Conservation (phyloP, 2,329 filamentous ascomycete species). For the Talaromyces sp. region DNA sequence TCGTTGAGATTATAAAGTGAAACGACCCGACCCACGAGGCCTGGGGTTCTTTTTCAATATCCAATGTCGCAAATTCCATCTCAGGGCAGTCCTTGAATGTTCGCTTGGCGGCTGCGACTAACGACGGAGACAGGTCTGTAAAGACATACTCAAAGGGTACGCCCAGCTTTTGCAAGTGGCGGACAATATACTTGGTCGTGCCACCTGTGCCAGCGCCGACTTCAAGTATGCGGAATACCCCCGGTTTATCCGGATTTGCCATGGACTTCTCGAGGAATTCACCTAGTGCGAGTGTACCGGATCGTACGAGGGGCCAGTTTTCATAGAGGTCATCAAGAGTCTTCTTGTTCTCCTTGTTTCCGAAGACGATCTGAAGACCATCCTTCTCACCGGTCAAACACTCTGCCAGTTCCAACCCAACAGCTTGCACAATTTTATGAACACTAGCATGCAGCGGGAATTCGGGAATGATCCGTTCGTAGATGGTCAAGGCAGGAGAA, state of each 20-base stretch:
- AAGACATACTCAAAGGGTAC: slow-evolving; percentile 29
- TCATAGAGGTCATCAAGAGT: slow-evolving; percentile 5
- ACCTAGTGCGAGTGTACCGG: neutral
- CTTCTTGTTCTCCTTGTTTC: neutral
- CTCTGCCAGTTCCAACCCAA: slow-evolving; percentile 17
- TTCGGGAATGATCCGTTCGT: slow-evolving; percentile 22
- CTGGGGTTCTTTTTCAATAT: slow-evolving; percentile 26
- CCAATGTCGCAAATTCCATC: slow-evolving; percentile 22
- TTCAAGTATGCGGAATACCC: slow-evolving; percentile 2
- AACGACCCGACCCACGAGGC: slow-evolving; percentile 19
- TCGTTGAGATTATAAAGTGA: slow-evolving; percentile 32
- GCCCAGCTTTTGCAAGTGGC: slow-evolving; percentile 13
- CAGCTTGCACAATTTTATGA: slow-evolving; percentile 20
- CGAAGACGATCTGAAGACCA: slow-evolving; percentile 34
- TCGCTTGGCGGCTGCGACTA: slow-evolving; percentile 23
- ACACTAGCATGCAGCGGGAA: slow-evolving; percentile 24
- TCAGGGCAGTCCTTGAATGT: slow-evolving; percentile 20
- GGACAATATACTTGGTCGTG: slow-evolving; percentile 24
- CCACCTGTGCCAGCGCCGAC: slow-evolving; percentile 17
- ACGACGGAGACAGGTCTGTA: slow-evolving; percentile 27
- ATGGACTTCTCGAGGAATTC: slow-evolving; percentile 3
- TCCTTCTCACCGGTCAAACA: slow-evolving; percentile 31
- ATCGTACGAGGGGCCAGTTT: slow-evolving; percentile 3
- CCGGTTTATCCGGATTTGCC: neutral
- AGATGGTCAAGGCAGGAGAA: slow-evolving; percentile 19